Evolutionary conservation across 495 filamentous ascomycete genomes (phyloP), one percentile per base, ranked within the genome.

Genomic region (Podospora didyma): DNA sequence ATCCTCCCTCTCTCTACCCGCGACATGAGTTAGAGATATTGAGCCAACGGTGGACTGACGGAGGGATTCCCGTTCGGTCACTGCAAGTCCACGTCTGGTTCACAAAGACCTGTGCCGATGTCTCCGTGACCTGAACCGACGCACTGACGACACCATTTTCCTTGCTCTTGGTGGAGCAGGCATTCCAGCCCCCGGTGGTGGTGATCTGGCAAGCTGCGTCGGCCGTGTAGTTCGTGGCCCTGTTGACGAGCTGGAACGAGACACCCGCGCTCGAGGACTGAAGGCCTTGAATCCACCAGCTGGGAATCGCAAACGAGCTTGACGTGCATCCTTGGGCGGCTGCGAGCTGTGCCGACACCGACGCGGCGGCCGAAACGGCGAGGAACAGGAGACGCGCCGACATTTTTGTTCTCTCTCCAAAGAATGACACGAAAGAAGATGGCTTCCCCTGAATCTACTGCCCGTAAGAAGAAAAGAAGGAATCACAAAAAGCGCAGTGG

Each of bases 201-300:
- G 4, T 31, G 1, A 53, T 34, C 46, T 62, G 57, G 35, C 61
- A 59, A 10, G 39, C 48, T 12, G 57, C 41, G 45, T 55, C 46
- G 2, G 54, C 49, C 9, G 62, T 57, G 52, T 60, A 63, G 44
- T 72, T 56, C 46, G 64, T 70, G 4, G 63, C 64, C n/a, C 70
- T 56, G 28, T 72, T 70, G 17, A 61, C n/a, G 34, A 69, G 53
- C 22, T 59, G 51, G 19, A 73, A 65, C 6, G 59, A 35, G 11
- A 54, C 35, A 7, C 21, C 58, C 17, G 57, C 62, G 21, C 45
- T 21, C 31, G 39, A 51, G 45, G 28, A 52, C 51, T 58, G 26
- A 31, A 64, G 26, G 20, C 60, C 55, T 0, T 61, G 57, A 21
- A 63, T 24, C 19, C 63, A 56, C 63, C 65, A 66, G 41, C 63